phyloP scores from a whole-genome alignment of 2,329 filamentous ascomycete genomes.

The Colletotrichum neosansevieriae region DNA sequence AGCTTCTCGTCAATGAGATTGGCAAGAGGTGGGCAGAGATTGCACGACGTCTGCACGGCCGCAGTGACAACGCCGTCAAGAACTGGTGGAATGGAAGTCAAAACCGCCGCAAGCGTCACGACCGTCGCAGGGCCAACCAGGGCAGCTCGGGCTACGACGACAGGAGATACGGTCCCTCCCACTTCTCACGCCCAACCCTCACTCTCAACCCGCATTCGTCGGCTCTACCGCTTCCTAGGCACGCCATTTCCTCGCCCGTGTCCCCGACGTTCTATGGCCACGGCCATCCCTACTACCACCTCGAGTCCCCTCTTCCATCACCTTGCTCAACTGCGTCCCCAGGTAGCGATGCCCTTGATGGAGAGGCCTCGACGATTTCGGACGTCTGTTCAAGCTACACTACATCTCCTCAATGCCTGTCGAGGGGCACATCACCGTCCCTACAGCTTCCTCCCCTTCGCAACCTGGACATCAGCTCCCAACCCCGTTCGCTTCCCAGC shows the following conservation, averaged over 20 bases:
- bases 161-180: conserved; percentile 26
- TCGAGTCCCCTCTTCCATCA: conserved; percentile 52
- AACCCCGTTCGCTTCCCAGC: conserved; percentile 45
- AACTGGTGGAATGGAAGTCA: conserved; percentile 98
- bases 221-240: conserved; percentile 39
- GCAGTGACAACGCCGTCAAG: conserved; percentile 96
- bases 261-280: conserved; percentile 38
- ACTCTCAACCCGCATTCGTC: conserved; percentile 44
- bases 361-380: conserved; percentile 77
- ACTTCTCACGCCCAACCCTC: conserved; percentile 46
- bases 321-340: conserved; percentile 62
- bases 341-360: conserved; percentile 65
- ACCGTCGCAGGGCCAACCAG: conserved; percentile 51
- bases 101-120: conserved; percentile 77
- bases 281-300: conserved; percentile 43
- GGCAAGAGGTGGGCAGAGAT: conserved; percentile 96
- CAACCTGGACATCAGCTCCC: conserved; percentile 33
- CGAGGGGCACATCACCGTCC: conserved; percentile 52
- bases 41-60: conserved; percentile 81
- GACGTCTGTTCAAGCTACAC: conserved; percentile 75
- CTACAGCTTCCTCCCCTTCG: conserved; percentile 57
- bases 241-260: conserved; percentile 36
- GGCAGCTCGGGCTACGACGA: conserved; percentile 43
- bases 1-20: conserved; percentile 79
- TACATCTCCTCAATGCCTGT: conserved; percentile 62